Conservation (phyloP, 2,329 filamentous ascomycete species). For the Tolypocladium sp. region DNA sequence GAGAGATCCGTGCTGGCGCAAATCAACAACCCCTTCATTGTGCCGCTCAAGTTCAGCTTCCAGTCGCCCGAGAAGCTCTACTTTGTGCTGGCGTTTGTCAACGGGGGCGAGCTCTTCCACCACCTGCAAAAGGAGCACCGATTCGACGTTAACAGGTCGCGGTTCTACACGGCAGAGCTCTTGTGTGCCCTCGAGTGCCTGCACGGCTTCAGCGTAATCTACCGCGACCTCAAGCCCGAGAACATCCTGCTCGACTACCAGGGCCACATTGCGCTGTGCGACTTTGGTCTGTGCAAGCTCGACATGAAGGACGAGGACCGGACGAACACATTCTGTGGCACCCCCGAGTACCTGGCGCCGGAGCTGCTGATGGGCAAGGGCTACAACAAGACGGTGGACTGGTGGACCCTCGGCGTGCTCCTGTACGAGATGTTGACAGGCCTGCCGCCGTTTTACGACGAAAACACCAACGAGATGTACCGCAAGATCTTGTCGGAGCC, state of each 20-base stretch:
- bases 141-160: slow-evolving; percentile 92
- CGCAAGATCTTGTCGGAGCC: slow-evolving; percentile 96
- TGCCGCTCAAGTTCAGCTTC: slow-evolving; percentile 97
- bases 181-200: slow-evolving; percentile 92
- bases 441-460: slow-evolving; percentile 94
- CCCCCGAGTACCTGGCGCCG: slow-evolving; percentile 92
- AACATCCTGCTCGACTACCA: slow-evolving; percentile 97
- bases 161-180: slow-evolving; percentile 96
- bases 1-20: slow-evolving; percentile 97
- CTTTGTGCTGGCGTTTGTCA: slow-evolving; percentile 93
- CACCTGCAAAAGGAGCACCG: slow-evolving; percentile 94
- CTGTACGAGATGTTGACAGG: slow-evolving; percentile 99
- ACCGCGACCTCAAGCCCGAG: slow-evolving; percentile 67
- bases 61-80: slow-evolving; percentile 98
- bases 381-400: slow-evolving; percentile 97
- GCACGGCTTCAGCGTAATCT: slow-evolving; percentile 98
- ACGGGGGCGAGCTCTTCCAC: slow-evolving; percentile 95
- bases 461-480: slow-evolving; percentile 99
- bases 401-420: slow-evolving; percentile 96
- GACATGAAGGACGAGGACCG: slow-evolving; percentile 99
- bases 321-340: slow-evolving; percentile 97
- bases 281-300: slow-evolving; percentile 95
- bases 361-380: slow-evolving; percentile 88
- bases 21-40: slow-evolving; percentile 99
- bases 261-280: slow-evolving; percentile 93